A percentile compares a stretch with the other conserved stretches of the same genome.
Evolutionary conservation across 2,329 filamentous ascomycete species (phyloP).

Genomic region (Exophiala calicioides): DNA sequence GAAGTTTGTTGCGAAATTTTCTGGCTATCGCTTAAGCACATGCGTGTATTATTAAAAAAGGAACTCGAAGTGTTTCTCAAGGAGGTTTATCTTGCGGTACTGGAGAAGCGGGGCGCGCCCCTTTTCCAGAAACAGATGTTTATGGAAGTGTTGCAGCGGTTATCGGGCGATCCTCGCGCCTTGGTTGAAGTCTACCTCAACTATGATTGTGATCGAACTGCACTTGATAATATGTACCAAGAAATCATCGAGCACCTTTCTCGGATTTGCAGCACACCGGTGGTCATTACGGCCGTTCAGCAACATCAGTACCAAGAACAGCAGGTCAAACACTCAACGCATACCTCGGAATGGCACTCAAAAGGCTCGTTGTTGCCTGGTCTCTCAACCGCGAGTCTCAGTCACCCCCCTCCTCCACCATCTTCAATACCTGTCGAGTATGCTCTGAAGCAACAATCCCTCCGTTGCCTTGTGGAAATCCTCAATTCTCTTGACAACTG

Average conservation of each 20-base stretch:
- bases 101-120: constrained; percentile 84
- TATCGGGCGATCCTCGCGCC: constrained; percentile 82
- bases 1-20: constrained; percentile 97
- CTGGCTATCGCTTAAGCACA: constrained; percentile 92
- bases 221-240: constrained; percentile 96
- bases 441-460: constrained; percentile 81
- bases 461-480: constrained; percentile 86
- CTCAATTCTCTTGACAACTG: constrained; percentile 89
- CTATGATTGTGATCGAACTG: constrained; percentile 92
- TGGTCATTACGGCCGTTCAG: constrained; percentile 71
- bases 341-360: constrained; percentile 77
- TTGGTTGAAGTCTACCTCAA: constrained; percentile 96
- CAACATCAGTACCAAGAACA: constrained; percentile 87
- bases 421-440: constrained; percentile 78
- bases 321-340: constrained; percentile 60
- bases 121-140: constrained; percentile 91
- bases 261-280: constrained; percentile 76
- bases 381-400: constrained; percentile 75
- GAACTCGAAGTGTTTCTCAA: constrained; percentile 98
- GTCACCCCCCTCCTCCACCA: constrained; percentile 48
- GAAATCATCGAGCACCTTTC: constrained; percentile 90
- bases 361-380: constrained; percentile 83
- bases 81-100: constrained; percentile 89
- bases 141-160: constrained; percentile 77
- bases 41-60: constrained; percentile 95